These are phyloP conservation scores for Viridothelium virens DNA, from an alignment of 495 filamentous ascomycete species.

Conservation along the genomic window DNA sequence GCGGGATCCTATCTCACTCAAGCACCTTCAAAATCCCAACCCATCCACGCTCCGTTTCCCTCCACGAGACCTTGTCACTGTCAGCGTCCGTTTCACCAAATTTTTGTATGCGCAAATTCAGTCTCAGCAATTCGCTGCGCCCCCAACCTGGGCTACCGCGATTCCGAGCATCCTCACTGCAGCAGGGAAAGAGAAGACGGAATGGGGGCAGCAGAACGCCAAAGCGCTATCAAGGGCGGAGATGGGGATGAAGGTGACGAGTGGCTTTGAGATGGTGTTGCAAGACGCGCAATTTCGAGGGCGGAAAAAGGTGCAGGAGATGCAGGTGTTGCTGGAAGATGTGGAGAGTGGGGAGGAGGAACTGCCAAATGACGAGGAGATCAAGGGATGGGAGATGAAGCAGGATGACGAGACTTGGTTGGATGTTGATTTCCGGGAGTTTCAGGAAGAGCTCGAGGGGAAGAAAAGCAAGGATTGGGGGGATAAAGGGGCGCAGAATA, in stretches of 20 bases:
- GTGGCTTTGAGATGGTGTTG: constrained; percentile 85
- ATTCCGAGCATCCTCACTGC: constrained; percentile 33
- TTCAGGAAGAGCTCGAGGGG: constrained; percentile 72
- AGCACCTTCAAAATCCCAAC: constrained; percentile 52
- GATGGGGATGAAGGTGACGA: constrained; percentile 80
- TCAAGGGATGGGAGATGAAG: constrained; percentile 55
- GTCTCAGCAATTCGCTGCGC: constrained; percentile 72
- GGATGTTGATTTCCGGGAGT: constrained; percentile 81
- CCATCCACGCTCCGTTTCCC: constrained; percentile 50
- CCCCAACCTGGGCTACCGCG: constrained; percentile 51
- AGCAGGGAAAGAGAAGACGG: constrained; percentile 31
- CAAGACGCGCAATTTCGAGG: constrained; percentile 55
- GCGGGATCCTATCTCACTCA: constrained; percentile 71
- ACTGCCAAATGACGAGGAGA: constrained; percentile 67
- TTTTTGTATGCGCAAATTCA: constrained; percentile 86
- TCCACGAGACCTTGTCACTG: constrained; percentile 68
- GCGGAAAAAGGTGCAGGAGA: constrained; percentile 59
- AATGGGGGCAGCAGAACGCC: constrained; percentile 8
- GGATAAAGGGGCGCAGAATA: constrained; percentile 70
- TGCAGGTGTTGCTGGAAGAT: constrained; percentile 67
- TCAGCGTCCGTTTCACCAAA: constrained; percentile 74
- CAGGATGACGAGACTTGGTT: constrained; percentile 89
- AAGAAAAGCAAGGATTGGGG: constrained; percentile 52
- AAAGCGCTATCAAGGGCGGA: constrained; percentile 41
- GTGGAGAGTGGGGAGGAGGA: constrained; percentile 50